These are phyloP conservation scores for Beauveria sp. DNA, from an alignment of 2,329 filamentous ascomycete genomes.

Conservation along the genomic window DNA sequence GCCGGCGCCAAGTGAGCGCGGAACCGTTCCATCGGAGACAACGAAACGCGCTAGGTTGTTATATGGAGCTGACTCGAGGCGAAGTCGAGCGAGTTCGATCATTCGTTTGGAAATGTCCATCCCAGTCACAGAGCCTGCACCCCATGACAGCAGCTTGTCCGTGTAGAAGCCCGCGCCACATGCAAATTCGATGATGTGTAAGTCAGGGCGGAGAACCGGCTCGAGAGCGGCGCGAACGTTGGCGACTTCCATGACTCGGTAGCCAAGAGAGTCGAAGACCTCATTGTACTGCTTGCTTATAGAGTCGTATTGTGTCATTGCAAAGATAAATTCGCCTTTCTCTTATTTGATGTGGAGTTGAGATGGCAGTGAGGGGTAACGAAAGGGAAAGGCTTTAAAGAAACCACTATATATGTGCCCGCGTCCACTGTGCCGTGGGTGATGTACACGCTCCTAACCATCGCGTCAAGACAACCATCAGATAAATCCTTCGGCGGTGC, in stretches of 20 bases:
- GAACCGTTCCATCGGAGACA: not conserved
- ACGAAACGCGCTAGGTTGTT: not conserved
- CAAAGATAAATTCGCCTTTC: no score
- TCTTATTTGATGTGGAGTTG: no score
- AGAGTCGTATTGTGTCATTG: no score
- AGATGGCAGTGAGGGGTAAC: no score
- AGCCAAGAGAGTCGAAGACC: not conserved
- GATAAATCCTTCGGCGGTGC: no score
- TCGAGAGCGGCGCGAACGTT: not conserved
- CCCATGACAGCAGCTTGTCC: conserved; percentile 3
- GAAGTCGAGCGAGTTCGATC: not conserved
- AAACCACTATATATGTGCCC: no score
- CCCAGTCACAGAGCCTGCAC: not conserved
- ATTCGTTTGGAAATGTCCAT: conserved; percentile 5
- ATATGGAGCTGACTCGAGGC: no score
- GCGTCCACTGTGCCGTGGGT: no score
- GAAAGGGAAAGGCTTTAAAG: no score
- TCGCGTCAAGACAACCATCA: no score
- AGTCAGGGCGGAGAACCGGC: not conserved
- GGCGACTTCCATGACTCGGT: not conserved
- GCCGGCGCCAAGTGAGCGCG: not conserved
- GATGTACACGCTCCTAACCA: no score
- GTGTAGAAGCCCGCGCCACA: conserved; percentile 12
- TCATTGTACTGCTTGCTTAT: no score
- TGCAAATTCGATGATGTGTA: not conserved